These are phyloP conservation scores for Acer yangbiense DNA, from an alignment of 345 rosid species.

Conservation along the genomic window DNA sequence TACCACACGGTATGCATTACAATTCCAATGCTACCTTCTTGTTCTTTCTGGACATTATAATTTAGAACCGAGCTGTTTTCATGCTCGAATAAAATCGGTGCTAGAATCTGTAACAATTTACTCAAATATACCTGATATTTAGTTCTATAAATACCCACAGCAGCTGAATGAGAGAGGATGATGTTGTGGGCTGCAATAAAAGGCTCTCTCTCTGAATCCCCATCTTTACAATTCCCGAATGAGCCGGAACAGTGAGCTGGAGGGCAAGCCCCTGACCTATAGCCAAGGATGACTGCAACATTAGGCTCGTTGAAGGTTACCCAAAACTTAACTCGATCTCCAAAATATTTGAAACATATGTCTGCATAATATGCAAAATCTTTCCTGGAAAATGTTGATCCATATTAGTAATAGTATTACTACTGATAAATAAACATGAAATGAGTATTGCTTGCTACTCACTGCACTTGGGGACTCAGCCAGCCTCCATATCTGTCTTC, in stretches of 20 bases:
- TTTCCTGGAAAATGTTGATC: conserved; percentile 31
- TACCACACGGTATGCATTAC: conserved; percentile 28
- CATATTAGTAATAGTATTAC: background rate
- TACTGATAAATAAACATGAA: background rate
- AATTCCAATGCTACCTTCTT: conserved; percentile 38
- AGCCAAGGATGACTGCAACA: conserved; percentile 28
- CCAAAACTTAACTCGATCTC: conserved; percentile 69
- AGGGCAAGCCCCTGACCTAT: conserved; percentile 38
- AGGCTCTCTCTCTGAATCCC: conserved; percentile 57
- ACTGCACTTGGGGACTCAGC: conserved; percentile 70
- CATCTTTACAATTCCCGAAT: conserved; percentile 47
- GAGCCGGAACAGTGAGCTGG: conserved; percentile 56
- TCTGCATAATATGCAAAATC: conserved; percentile 59
- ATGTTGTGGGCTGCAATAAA: conserved; percentile 59
- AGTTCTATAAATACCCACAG: conserved; percentile 26
- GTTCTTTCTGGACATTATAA: conserved; percentile 26
- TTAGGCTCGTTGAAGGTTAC: conserved; percentile 64
- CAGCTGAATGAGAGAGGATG: conserved; percentile 41
- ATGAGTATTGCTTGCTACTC: conserved; percentile 18
- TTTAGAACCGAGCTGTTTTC: background rate
- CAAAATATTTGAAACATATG: conserved; percentile 59
- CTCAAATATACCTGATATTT: conserved; percentile 28
- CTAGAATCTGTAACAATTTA: background rate
- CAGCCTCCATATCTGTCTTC: conserved; percentile 72
- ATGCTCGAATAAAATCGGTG: background rate